Evolutionary conservation across 257 asterid genomes (phyloP), one percentile per base, ranked within the genome.

Genomic region (Sherardia arvensis): DNA sequence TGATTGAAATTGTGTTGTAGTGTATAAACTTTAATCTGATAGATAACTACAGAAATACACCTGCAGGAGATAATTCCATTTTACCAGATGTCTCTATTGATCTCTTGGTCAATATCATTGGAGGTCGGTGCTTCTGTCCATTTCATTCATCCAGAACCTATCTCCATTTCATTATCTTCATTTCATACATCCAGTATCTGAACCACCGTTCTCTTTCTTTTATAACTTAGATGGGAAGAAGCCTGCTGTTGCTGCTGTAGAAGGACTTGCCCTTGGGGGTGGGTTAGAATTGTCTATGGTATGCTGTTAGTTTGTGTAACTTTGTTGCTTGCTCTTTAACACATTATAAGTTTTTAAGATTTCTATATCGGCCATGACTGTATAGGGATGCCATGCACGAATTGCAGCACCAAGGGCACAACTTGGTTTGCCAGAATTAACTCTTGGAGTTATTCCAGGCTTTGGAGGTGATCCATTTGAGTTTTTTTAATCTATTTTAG

Each of bases 201-300:
- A 66, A 58, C 53, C 71, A 60, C 62, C 53, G 27, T 59, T 66
- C 66, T 54, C 47, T 72, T 75, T 5, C 65, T 67, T 66, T 76
- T 49, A 60, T 69, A 33, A 51, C 69, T 76, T 70, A 93, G 99
- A 90, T 80, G 91, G 74, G 64, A 87, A 82, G 81, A 93, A 93
- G 79, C 99, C 99, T 62, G 77, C 72, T 67, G 96, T 93, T 74
- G 96, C 94, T 79, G 99, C 96, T 29, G 56, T 93, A 33, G 94
- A 80, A 76, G 99, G 99, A 64, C 95, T 87, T 72, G 97, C 96
- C 53, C 94, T 93, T 66, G 99, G 99, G 66, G 99, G 99, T 72
- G 99, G 96, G 73, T 75, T 93, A 75, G 99, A 93, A 73, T 64
- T 93, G 67, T 92, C 92, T 69, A 64, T 93, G 99, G 99, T 93